Conservation (phyloP, 208 protist genomes). For the Dictyostelium gargantuum region DNA sequence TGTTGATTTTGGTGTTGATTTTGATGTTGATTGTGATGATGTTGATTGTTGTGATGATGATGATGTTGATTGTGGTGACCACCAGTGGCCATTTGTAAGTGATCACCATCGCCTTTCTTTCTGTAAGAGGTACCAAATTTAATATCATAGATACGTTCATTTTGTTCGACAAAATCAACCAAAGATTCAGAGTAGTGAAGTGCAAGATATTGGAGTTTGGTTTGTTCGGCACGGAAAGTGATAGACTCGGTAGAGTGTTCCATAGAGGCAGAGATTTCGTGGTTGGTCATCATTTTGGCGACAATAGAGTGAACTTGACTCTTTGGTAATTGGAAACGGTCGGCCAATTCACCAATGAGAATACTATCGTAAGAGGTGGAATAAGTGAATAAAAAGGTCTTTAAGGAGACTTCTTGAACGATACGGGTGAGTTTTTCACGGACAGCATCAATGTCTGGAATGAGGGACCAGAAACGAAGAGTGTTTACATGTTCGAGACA, state of each 20-base stretch:
- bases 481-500: conserved; percentile 72
- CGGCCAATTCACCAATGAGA: conserved; percentile 70
- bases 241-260: conserved; percentile 85
- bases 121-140: conserved; percentile 39
- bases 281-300: conserved; percentile 87
- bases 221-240: conserved; percentile 81
- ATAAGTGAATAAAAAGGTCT: conserved; percentile 88
- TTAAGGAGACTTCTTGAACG: conserved; percentile 85
- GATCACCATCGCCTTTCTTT: conserved; percentile 23
- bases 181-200: conserved; percentile 86
- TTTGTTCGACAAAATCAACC: conserved; percentile 72
- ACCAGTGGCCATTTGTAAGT: too few species aligned
- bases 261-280: conserved; percentile 81
- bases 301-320: conserved; percentile 80
- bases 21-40: neutral
- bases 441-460: conserved; percentile 71
- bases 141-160: conserved; percentile 69
- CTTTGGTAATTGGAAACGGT: conserved; percentile 78
- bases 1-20: neutral
- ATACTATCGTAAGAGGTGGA: conserved; percentile 81
- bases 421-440: conserved; percentile 42
- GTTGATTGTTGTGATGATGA: neutral
- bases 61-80: neutral
- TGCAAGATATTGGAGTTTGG: conserved; percentile 83
- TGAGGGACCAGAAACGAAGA: conserved; percentile 83